phyloP scores from a whole-genome alignment of 768 basidiomycete genomes.

The Xerocomellus amylosporus region DNA sequence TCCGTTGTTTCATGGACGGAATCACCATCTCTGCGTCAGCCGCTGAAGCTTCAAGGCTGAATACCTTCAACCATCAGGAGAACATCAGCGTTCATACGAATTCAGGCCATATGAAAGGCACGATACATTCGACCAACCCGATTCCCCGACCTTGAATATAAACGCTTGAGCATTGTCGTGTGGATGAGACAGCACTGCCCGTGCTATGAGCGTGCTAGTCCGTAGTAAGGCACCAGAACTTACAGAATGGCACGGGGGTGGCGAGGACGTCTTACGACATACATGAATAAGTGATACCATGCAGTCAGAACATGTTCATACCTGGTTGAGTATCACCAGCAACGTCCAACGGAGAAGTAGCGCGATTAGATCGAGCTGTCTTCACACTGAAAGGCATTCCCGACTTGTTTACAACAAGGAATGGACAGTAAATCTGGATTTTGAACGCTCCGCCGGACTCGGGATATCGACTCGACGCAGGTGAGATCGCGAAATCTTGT shows the following conservation, averaged over 20 bases:
- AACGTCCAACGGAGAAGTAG: constrained; percentile 67
- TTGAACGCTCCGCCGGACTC: constrained; percentile 95
- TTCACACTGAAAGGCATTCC: constrained; percentile 76
- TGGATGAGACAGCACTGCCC: constrained; percentile 80
- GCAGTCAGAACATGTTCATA: constrained; percentile 26
- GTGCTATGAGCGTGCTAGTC: constrained; percentile 5
- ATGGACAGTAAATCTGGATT: constrained; percentile 92
- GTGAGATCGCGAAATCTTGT: constrained; percentile 4
- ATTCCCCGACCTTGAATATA: constrained; percentile 75
- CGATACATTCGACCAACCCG: constrained; percentile 82
- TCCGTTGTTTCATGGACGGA: constrained; percentile 55
- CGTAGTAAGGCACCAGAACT: constrained; percentile 32
- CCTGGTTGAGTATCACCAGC: constrained; percentile 78
- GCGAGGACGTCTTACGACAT: constrained; percentile 42
- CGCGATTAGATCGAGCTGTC: constrained; percentile 58
- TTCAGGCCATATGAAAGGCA: constrained; percentile 4
- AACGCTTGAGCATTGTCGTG: constrained; percentile 80
- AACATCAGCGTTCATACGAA: constrained; percentile 4
- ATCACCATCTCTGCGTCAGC: constrained; percentile 85
- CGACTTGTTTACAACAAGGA: constrained; percentile 90
- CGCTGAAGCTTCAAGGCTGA: constrained; percentile 88
- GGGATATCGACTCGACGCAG: constrained; percentile 57
- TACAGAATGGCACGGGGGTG: constrained; percentile 75
- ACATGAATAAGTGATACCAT: constrained; percentile 17
- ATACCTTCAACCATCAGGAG: constrained; percentile 43